These are phyloP conservation scores for Emergomyces pasteurianus DNA, from an alignment of 2,329 filamentous ascomycete species.

Conservation along the genomic window DNA sequence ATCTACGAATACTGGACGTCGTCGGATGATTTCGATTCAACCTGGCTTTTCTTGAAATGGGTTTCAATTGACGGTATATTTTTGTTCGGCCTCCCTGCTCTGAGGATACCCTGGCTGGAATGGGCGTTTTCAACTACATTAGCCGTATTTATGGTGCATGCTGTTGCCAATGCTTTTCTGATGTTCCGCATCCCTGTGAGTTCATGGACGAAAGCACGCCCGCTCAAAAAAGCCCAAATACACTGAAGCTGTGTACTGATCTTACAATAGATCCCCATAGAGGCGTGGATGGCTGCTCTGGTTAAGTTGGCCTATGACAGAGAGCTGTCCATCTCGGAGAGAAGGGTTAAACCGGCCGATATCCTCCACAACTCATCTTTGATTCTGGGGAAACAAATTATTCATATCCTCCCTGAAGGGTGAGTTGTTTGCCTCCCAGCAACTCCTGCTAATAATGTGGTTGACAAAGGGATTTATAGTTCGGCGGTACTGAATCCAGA, in stretches of 20 bases:
- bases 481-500: constrained; percentile 82
- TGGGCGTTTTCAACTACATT: constrained; percentile 66
- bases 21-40: constrained; percentile 74
- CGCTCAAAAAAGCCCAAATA: neutral
- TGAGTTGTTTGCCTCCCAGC: constrained; percentile 26
- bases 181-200: constrained; percentile 82
- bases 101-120: constrained; percentile 95
- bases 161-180: constrained; percentile 65
- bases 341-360: constrained; percentile 73
- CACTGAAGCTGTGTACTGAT: constrained; percentile 2
- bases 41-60: constrained; percentile 91
- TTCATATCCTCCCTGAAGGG: constrained; percentile 94
- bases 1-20: constrained; percentile 74
- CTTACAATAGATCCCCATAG: constrained; percentile 53
- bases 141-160: constrained; percentile 58
- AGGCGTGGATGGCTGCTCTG: constrained; percentile 59
- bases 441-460: neutral
- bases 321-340: constrained; percentile 86
- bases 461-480: constrained; percentile 32
- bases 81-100: constrained; percentile 71
- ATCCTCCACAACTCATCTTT: constrained; percentile 87
- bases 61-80: constrained; percentile 73
- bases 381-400: constrained; percentile 91
- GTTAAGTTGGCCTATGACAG: constrained; percentile 80
- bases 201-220: constrained; percentile 8